These are phyloP conservation scores for Metschnikowia noctiluminum DNA, from an alignment of 805 yeast species.

Conservation along the genomic window DNA sequence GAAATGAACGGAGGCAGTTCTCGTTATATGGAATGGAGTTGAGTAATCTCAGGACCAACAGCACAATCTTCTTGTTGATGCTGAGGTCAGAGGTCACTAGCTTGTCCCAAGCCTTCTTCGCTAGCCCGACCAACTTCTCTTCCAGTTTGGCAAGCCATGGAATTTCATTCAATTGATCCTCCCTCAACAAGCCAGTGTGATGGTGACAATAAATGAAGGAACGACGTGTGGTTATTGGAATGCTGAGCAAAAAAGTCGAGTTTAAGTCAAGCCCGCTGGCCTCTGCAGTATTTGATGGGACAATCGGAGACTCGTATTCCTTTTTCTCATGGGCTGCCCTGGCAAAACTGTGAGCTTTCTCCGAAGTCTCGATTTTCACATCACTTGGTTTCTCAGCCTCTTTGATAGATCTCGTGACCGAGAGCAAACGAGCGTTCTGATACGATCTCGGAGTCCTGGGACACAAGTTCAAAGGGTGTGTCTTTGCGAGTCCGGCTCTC, in stretches of 20 bases:
- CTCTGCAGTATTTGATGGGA: no score
- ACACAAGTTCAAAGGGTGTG: not conserved
- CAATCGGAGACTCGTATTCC: not conserved
- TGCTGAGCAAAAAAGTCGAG: constrained; percentile 59
- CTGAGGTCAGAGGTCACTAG: constrained; percentile 52
- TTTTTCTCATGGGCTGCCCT: constrained; percentile 4
- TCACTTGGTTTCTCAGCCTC: not conserved
- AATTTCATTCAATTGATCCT: constrained; percentile 24
- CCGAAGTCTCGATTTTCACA: not conserved
- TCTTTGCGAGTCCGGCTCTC: not conserved
- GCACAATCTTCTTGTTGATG: constrained; percentile 59
- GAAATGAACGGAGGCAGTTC: constrained; percentile 68
- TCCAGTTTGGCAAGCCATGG: constrained; percentile 43
- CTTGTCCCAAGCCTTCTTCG: constrained; percentile 59
- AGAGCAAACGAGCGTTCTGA: not conserved
- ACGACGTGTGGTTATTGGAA: constrained; percentile 65
- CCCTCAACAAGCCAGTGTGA: constrained; percentile 27
- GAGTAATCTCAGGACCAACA: constrained; percentile 49
- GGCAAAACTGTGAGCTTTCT: not conserved
- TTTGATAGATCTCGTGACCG: not conserved
- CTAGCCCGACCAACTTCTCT: constrained; percentile 45
- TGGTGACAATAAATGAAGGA: constrained; percentile 71
- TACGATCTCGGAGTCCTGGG: not conserved
- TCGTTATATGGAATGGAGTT: constrained; percentile 78
- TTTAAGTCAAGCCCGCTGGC: constrained; percentile 21